These are phyloP conservation scores for Borealophlyctis nickersoniae DNA, from an alignment of 192 early-diverging fungal species.

Conservation along the genomic window DNA sequence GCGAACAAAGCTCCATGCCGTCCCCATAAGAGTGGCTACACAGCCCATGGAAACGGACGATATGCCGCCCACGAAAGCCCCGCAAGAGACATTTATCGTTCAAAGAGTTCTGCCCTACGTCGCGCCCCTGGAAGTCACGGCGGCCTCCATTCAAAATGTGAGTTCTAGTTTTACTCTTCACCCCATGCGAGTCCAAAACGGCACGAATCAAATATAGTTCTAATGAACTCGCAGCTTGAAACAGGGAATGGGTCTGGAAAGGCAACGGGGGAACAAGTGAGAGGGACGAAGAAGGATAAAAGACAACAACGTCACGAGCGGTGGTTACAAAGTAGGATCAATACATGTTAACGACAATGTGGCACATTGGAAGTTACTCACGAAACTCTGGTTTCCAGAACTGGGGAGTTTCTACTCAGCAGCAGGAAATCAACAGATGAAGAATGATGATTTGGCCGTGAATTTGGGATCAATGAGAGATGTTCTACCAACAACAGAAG, in stretches of 20 bases:
- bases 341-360: background rate
- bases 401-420: constrained; percentile 10
- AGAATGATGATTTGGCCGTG: constrained; percentile 5
- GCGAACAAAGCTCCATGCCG: constrained; percentile 4
- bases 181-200: background rate
- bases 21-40: background rate
- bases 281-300: constrained; percentile 20
- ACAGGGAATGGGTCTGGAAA: background rate
- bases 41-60: background rate
- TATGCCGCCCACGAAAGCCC: background rate
- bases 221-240: background rate
- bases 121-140: background rate
- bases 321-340: constrained; percentile 23
- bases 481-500: constrained; percentile 2
- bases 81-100: background rate
- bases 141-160: background rate
- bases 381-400: constrained; percentile 4
- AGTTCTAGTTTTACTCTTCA: background rate
- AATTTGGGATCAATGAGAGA: constrained; percentile 4
- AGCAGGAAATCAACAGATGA: constrained; percentile 1
- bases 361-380: background rate
- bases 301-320: constrained; percentile 26
- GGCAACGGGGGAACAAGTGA: background rate
- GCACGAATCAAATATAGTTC: background rate
- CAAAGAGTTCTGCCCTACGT: background rate